Conservation (phyloP, 768 basidiomycete species). For the Tulasnella sp. region DNA sequence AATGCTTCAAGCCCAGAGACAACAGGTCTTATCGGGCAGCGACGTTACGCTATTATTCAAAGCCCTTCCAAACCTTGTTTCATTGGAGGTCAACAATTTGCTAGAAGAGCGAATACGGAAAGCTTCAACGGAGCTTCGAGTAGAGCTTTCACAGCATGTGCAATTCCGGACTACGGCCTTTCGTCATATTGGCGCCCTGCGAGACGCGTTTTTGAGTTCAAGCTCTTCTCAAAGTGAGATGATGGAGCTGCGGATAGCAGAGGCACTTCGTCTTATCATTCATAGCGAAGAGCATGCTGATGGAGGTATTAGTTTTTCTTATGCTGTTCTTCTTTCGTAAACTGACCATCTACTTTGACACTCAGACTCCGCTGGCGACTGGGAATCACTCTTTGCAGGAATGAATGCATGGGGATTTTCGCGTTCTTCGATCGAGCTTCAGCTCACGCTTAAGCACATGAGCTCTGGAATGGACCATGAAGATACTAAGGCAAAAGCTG, state of each 20-base stretch:
- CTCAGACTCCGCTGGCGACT: neutral
- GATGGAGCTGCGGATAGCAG: slow-evolving; percentile 32
- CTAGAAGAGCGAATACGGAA: slow-evolving; percentile 39
- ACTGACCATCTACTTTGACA: neutral
- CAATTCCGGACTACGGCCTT: slow-evolving; percentile 69
- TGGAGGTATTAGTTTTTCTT: no score
- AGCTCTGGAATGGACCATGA: slow-evolving; percentile 46
- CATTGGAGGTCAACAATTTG: slow-evolving; percentile 48
- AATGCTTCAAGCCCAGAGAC: slow-evolving; percentile 52
- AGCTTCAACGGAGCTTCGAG: slow-evolving; percentile 40
- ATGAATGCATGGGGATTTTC: slow-evolving; percentile 76
- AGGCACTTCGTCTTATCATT: slow-evolving; percentile 52
- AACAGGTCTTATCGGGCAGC: slow-evolving; percentile 48
- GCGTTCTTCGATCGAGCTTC: slow-evolving; percentile 66
- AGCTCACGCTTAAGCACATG: slow-evolving; percentile 60
- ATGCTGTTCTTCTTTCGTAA: neutral
- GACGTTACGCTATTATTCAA: slow-evolving; percentile 53
- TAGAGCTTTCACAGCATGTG: slow-evolving; percentile 43
- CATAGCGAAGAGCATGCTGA: slow-evolving; percentile 41
- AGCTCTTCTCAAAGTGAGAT: neutral
- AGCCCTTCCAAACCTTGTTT: slow-evolving; percentile 55
- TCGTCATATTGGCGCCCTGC: slow-evolving; percentile 49
- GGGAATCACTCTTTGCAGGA: slow-evolving; percentile 46
- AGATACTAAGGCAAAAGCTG: slow-evolving; percentile 36
- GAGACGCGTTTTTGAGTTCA: slow-evolving; percentile 11